These are phyloP conservation scores for Mycena floridula DNA, from an alignment of 768 basidiomycete genomes.

Conservation along the genomic window DNA sequence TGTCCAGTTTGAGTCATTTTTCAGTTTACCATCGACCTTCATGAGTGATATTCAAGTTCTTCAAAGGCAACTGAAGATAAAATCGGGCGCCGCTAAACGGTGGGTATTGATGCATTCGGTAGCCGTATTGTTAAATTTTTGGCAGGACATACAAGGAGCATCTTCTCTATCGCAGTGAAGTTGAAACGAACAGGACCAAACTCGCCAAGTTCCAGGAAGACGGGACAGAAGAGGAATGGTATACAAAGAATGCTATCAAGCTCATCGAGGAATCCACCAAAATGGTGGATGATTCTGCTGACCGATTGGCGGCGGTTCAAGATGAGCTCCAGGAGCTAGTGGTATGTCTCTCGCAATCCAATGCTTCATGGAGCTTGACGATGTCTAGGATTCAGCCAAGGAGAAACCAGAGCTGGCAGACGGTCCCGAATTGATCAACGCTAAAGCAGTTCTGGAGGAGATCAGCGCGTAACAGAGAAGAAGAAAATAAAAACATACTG, in stretches of 20 bases:
- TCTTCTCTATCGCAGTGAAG: constrained; percentile 59
- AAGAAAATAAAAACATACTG: neutral
- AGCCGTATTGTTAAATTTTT: neutral
- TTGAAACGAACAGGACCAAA: constrained; percentile 47
- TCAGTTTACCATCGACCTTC: constrained; percentile 2
- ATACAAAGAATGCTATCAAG: constrained; percentile 68
- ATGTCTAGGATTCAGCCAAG: constrained; percentile 35
- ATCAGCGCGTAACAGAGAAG: constrained; percentile 33
- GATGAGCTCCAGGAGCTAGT: constrained; percentile 61
- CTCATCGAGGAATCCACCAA: constrained; percentile 73
- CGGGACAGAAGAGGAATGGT: constrained; percentile 63
- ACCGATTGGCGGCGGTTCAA: constrained; percentile 53
- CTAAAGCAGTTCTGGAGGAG: constrained; percentile 51
- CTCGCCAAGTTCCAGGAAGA: constrained; percentile 58
- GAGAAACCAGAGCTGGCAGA: constrained; percentile 32
- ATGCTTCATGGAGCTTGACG: neutral
- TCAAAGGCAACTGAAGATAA: constrained; percentile 72
- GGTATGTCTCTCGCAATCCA: constrained; percentile 38
- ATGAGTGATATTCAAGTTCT: constrained; percentile 48
- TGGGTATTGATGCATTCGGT: constrained; percentile 24
- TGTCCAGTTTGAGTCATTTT: neutral
- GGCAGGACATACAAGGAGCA: constrained; percentile 67
- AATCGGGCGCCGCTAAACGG: constrained; percentile 62
- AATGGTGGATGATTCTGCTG: constrained; percentile 69
- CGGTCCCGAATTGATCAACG: constrained; percentile 44